A percentile compares a stretch with the other conserved stretches of the same genome.
Evolutionary conservation across 305 asterid species (phyloP).

Genomic region (Fraxinus angustifolia): DNA sequence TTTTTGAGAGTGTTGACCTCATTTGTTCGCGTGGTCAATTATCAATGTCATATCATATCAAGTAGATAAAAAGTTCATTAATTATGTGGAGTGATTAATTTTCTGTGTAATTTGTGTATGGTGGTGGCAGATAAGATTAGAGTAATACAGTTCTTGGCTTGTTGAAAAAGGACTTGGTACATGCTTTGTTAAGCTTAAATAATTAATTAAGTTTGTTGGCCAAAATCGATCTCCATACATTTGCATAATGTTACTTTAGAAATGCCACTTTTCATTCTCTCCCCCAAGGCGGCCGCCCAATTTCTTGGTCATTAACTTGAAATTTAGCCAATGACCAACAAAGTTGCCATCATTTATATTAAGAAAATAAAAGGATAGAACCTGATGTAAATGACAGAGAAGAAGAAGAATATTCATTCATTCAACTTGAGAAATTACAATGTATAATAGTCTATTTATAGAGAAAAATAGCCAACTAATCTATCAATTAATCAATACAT

Average conservation of each 20-base stretch:
- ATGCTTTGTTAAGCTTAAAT: background rate
- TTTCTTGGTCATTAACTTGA: background rate
- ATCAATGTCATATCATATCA: no score
- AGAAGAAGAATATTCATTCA: no score
- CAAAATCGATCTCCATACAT: background rate
- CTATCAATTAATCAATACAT: no score
- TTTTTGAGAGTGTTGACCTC: no score
- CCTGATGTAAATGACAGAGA: no score
- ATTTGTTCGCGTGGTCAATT: no score
- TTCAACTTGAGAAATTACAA: no score
- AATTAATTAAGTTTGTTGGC: background rate
- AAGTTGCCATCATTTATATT: background rate
- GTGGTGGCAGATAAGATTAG: background rate
- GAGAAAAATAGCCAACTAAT: no score
- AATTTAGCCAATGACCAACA: background rate
- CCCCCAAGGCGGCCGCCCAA: background rate
- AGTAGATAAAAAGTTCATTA: slow-evolving; percentile 7
- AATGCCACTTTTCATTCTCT: background rate
- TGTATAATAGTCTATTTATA: no score
- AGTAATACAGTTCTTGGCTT: background rate
- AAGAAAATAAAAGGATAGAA: no score
- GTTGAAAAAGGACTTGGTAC: background rate
- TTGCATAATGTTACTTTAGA: background rate
- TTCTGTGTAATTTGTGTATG: background rate
- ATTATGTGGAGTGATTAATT: background rate